These are phyloP conservation scores for Myxozyma sirexii DNA, from an alignment of 805 yeast species.

Conservation along the genomic window DNA sequence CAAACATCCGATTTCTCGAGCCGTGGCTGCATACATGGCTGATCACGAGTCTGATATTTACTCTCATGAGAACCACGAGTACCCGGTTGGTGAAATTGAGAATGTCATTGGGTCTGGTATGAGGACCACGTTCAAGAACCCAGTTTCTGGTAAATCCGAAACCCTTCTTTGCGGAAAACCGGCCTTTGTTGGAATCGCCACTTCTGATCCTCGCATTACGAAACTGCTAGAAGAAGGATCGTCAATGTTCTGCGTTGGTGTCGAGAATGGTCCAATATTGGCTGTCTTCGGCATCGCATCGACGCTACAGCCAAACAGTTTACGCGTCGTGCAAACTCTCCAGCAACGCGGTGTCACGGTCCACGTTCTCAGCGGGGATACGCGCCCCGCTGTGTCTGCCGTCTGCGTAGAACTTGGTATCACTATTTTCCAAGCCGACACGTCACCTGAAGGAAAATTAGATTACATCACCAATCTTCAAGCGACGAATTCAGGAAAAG, in stretches of 20 bases:
- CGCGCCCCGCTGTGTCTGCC: slow-evolving; percentile 5
- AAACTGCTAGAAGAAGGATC: background rate
- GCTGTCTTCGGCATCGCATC: slow-evolving; percentile 20
- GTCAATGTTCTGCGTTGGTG: slow-evolving; percentile 16
- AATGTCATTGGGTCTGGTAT: slow-evolving; percentile 22
- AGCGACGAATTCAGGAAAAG: background rate
- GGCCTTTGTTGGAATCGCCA: slow-evolving; percentile 2
- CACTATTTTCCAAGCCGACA: slow-evolving; percentile 14
- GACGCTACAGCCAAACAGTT: slow-evolving; percentile 8
- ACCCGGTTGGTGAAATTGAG: slow-evolving; percentile 9
- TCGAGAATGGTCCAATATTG: slow-evolving; percentile 4
- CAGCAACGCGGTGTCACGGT: slow-evolving; percentile 9
- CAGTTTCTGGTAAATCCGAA: background rate
- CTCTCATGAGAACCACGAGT: background rate
- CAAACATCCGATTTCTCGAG: slow-evolving; percentile 23
- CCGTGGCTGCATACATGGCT: slow-evolving; percentile 15
- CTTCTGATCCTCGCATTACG: background rate
- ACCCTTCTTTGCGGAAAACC: slow-evolving; percentile 15
- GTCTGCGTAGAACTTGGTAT: slow-evolving; percentile 19
- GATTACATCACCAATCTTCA: slow-evolving; percentile 19
- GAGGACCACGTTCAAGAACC: background rate
- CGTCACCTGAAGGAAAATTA: slow-evolving; percentile 20
- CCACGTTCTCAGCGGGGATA: slow-evolving; percentile 27
- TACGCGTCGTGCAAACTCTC: background rate
- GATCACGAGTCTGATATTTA: background rate